Conservation (phyloP, 2,329 filamentous ascomycete genomes). For the Lomentospora prolificans region DNA sequence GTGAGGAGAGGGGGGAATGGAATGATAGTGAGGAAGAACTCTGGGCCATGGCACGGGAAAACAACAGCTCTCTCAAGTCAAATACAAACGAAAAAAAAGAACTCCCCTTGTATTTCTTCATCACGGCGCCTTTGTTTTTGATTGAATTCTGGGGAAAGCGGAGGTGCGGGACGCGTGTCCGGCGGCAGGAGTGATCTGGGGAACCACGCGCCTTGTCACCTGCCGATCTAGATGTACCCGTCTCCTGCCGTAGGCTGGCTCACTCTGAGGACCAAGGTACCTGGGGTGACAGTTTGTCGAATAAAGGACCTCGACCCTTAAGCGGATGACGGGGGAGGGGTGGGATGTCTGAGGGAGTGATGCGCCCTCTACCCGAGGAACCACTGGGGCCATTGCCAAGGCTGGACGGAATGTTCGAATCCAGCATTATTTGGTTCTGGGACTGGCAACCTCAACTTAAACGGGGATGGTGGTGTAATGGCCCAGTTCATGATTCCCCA, state of each 20-base stretch:
- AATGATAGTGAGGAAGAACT: too few relatives aligned
- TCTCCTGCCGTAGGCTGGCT: too few relatives aligned
- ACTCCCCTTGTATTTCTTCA: background rate
- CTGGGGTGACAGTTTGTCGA: too few relatives aligned
- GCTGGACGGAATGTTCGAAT: background rate
- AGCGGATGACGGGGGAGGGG: too few relatives aligned
- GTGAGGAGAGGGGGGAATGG: too few relatives aligned
- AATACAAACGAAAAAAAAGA: too few relatives aligned
- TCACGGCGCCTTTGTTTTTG: background rate
- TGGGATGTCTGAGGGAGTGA: background rate
- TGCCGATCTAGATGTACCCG: background rate
- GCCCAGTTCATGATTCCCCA: too few relatives aligned
- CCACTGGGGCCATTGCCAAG: background rate
- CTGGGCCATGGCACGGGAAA: background rate
- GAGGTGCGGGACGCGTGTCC: constrained; percentile 4
- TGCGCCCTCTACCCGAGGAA: background rate
- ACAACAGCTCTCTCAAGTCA: background rate
- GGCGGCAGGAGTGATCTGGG: constrained; percentile 1
- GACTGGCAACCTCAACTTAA: too few relatives aligned
- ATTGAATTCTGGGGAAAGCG: constrained; percentile 1
- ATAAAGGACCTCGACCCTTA: too few relatives aligned
- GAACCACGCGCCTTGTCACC: background rate
- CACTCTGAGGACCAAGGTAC: too few relatives aligned
- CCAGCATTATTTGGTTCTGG: background rate
- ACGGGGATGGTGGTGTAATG: too few relatives aligned